These are phyloP conservation scores for Epichloe uncinata DNA, from an alignment of 2,329 filamentous ascomycete species.

Conservation along the genomic window DNA sequence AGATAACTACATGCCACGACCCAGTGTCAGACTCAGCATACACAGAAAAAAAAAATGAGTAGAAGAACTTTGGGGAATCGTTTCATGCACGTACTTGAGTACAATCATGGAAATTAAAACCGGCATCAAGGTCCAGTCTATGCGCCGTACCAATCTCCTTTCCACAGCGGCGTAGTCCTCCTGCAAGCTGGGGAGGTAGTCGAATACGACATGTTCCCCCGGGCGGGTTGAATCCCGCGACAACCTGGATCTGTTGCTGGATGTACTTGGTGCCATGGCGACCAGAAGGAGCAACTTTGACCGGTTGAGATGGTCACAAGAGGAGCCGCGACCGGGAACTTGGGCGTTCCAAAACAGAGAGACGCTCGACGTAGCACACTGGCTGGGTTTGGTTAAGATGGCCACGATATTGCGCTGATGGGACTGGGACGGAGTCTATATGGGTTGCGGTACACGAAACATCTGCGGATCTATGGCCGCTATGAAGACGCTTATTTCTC, in stretches of 20 bases:
- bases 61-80: neutral
- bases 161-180: conserved; percentile 2
- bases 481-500: no score
- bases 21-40: neutral
- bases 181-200: neutral
- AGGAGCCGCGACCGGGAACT: neutral
- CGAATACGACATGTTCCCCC: neutral
- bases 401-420: neutral
- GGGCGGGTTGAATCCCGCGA: neutral
- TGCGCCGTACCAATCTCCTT: conserved; percentile 1
- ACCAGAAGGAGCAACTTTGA: neutral
- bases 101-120: conserved; percentile 6
- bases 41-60: neutral
- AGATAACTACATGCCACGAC: neutral
- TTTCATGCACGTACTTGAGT: conserved; percentile 1
- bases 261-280: neutral
- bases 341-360: neutral
- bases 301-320: neutral
- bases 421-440: no score
- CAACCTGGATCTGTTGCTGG: neutral
- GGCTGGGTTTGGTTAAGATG: neutral
- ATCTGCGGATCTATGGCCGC: no score
- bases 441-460: no score
- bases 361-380: neutral
- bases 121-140: conserved; percentile 5